Evolutionary conservation across 1,139 yeast species (phyloP), one percentile per base, ranked within the genome.

Genomic region (Magnusiomyces tetraspermus): DNA sequence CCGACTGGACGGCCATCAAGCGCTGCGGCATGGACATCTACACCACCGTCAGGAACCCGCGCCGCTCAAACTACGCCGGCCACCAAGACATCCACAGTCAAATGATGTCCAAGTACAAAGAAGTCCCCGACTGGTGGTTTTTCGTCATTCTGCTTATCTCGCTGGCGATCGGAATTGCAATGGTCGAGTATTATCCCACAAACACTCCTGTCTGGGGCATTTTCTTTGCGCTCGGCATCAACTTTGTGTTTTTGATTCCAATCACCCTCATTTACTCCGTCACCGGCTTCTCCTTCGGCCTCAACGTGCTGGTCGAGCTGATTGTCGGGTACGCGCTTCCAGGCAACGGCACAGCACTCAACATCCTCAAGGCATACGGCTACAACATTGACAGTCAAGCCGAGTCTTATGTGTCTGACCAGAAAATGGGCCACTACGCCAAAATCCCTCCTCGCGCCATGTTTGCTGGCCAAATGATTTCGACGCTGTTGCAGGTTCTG

Each of bases 91-190:
- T 52, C 36, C 59, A 57, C 48, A 48, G 57, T 28, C 31, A 54
- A 33, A 76, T 77, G 79, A 78, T 79, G 82, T 55, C 70, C 30
- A 67, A 65, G 28, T 78, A 78, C 62, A 71, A 71, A 40, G 85
- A 81, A 59, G 85, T 79, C 41, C 86, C 86, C 17, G 82, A 79
- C 55, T 77, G 78, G 77, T 78, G 79, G 74, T 81, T 76, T 59
- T 59, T 76, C 28, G 53, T 66, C 11, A 78, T 79, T 53, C 55
- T 66, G 49, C 60, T 61, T 51, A 67, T 81, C 23, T 78, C 80
- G 70, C 77, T 81, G 58, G 75, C 81, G 1, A 67, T 79, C 52
- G 82, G 77, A 19, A 72, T 79, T 41, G 55, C 76, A 63, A 76
- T 54, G 59, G 72, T 79, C 22, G 64, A 75, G 57, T 59, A 77